Conservation (phyloP, 495 filamentous ascomycete genomes). For the Penicillium bialowiezense region DNA sequence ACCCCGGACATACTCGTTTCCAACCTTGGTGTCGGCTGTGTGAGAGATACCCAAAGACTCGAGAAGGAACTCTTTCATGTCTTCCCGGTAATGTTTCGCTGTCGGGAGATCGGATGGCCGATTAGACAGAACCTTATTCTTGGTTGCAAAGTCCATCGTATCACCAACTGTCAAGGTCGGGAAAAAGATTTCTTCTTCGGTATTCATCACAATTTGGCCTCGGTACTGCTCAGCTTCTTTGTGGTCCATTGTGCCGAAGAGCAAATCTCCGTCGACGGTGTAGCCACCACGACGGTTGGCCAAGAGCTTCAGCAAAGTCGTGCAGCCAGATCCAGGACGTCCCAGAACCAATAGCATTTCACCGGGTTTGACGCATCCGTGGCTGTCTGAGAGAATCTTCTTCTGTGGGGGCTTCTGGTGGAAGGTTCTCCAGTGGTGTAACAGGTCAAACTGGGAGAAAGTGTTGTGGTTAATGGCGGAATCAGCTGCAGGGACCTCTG, state of each 20-base stretch:
- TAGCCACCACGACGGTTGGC: constrained; percentile 62
- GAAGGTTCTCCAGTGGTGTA: constrained; percentile 28
- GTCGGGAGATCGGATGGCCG: constrained; percentile 39
- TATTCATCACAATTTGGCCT: constrained; percentile 67
- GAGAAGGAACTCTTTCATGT: constrained; percentile 64
- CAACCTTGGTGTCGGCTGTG: constrained; percentile 74
- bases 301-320: constrained; percentile 58
- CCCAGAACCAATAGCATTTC: constrained; percentile 46
- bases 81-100: constrained; percentile 34
- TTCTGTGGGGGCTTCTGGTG: constrained; percentile 34
- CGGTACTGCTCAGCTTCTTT: constrained; percentile 57
- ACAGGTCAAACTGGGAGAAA: constrained; percentile 54
- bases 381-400: constrained; percentile 33
- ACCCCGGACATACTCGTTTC: constrained; percentile 75
- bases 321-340: constrained; percentile 42
- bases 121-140: constrained; percentile 30
- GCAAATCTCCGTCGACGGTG: constrained; percentile 49
- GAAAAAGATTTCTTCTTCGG: constrained; percentile 71
- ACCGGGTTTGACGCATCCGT: constrained; percentile 53
- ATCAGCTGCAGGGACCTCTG: constrained; percentile 40
- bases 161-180: constrained; percentile 66
- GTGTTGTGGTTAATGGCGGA: constrained; percentile 48
- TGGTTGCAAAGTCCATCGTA: constrained; percentile 65
- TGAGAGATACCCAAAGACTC: constrained; percentile 75
- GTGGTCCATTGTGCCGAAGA: constrained; percentile 55